Conservation (phyloP, 768 basidiomycete genomes). For the Leccinum barrowsii region DNA sequence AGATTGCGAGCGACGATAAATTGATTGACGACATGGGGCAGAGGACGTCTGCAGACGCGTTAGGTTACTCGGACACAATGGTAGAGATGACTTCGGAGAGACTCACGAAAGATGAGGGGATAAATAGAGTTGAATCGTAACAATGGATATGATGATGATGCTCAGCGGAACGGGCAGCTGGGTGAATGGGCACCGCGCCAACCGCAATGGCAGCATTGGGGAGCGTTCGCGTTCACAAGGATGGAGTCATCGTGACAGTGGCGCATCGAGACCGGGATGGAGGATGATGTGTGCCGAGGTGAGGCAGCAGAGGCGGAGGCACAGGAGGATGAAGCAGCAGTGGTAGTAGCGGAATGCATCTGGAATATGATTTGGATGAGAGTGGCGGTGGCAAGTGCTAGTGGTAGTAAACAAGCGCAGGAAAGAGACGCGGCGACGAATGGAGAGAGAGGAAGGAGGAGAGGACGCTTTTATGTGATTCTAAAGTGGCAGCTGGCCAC, state of each 20-base stretch:
- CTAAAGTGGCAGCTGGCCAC: slow-evolving; percentile 24
- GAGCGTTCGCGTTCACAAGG: slow-evolving; percentile 51
- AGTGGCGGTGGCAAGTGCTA: background rate
- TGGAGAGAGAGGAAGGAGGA: background rate
- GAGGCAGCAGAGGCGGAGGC: slow-evolving; percentile 10
- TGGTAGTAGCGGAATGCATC: slow-evolving; percentile 21
- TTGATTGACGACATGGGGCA: slow-evolving; percentile 30
- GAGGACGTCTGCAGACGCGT: slow-evolving; percentile 12
- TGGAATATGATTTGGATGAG: background rate
- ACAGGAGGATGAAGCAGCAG: slow-evolving; percentile 7
- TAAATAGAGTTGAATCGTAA: slow-evolving; percentile 27
- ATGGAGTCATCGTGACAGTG: slow-evolving; percentile 27
- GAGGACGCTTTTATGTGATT: slow-evolving; percentile 25
- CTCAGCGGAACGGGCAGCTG: slow-evolving; percentile 63
- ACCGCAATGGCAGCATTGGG: slow-evolving; percentile 78
- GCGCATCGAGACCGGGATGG: slow-evolving; percentile 25
- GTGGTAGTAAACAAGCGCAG: background rate
- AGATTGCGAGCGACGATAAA: slow-evolving; percentile 30
- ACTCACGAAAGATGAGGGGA: slow-evolving; percentile 22
- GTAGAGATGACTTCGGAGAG: background rate
- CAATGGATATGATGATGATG: slow-evolving; percentile 7
- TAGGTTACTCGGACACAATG: background rate
- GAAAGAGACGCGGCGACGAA: slow-evolving; percentile 2
- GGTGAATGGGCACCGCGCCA: slow-evolving; percentile 59
- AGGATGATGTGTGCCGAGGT: slow-evolving; percentile 12